These are phyloP conservation scores for Nicotiana knightiana DNA, from an alignment of 257 asterid species.

Conservation along the genomic window DNA sequence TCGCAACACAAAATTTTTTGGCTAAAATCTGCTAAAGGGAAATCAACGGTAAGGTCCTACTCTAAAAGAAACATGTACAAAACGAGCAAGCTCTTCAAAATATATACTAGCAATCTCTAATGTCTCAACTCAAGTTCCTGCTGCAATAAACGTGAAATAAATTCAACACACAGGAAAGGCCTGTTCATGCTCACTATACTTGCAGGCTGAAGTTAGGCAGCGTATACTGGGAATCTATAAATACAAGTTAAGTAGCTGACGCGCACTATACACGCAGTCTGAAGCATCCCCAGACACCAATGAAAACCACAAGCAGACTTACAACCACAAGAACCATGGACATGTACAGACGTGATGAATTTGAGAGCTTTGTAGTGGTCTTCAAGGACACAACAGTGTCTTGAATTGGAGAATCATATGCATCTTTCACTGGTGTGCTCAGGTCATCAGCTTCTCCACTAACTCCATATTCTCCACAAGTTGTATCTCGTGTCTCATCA, in stretches of 20 bases:
- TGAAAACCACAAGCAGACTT: slow-evolving; percentile 32
- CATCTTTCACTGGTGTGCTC: slow-evolving; percentile 6
- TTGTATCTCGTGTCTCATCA: slow-evolving; percentile 21
- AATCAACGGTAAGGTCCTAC: background rate
- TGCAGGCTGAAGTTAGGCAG: too few relatives aligned
- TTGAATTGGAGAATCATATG: slow-evolving; percentile 9
- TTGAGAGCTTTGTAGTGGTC: slow-evolving; percentile 8
- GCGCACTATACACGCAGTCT: background rate
- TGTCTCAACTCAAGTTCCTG: slow-evolving; percentile 5
- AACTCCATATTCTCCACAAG: slow-evolving; percentile 10
- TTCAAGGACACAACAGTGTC: slow-evolving; percentile 8
- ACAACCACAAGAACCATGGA: slow-evolving; percentile 40
- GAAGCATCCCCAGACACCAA: slow-evolving; percentile 33
- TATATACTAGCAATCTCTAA: background rate
- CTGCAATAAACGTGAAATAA: background rate
- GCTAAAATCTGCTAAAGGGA: background rate
- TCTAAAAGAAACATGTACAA: background rate
- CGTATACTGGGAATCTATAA: background rate
- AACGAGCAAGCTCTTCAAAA: slow-evolving; percentile 3
- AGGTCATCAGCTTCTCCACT: slow-evolving; percentile 7
- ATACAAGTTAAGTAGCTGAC: background rate
- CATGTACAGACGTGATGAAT: slow-evolving; percentile 20
- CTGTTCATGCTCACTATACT: background rate
- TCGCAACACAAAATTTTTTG: background rate
- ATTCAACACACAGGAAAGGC: background rate